Base-by-base conservation (phyloP, 2,329 filamentous ascomycete genomes). In the Triangularia verruculosa region DNA sequence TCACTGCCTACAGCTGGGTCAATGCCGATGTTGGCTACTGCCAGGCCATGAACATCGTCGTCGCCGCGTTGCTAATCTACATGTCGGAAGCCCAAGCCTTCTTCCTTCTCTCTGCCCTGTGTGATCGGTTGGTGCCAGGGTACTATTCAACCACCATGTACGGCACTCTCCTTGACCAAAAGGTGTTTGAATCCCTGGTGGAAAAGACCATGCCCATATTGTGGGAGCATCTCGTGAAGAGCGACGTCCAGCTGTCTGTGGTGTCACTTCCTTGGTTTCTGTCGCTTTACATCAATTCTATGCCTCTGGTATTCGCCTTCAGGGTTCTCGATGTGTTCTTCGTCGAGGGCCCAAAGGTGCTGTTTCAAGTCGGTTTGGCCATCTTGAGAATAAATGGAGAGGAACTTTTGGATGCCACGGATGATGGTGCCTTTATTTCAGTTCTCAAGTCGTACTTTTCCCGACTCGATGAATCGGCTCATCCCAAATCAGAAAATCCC, bases 121-220 rank as follows among this genome's bases (percentile, higher is more conserved):
- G 95, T 79, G 94, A 98, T 75, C 89, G 94, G 55, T 82, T 99
- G 1, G 86, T 98, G 3, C 95, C 95, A 0, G 95, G 95, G 4
- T 99, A 99, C 79, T 99, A 99, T 77, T 98, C 94, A 4, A 96
- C 91, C 17, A 99, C 96, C 68, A 99, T 99, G 95, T 99, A 99
- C 77, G 95, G 95, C 70, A 99, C 95, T 0, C 82, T 99, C 4
- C 84, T 99, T 43, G 95, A 99, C 73, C 95, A 99, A 73, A 92
- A 95, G 70, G 95, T 99, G 13, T 99, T 99, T 72, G 95, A 99
- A 78, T 96, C 91, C 2, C 82, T 99, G 3, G 95, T 99, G n/a
- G 95, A 99, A 76, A 95, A 92, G 79, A 99, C 95, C 1, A 98
- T 99, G 93, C 95, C 95, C 1, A 90, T 99, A 64, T 84, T 99